These are phyloP conservation scores for Verticillium longisporum DNA, from an alignment of 2,329 filamentous ascomycete species.

Conservation along the genomic window DNA sequence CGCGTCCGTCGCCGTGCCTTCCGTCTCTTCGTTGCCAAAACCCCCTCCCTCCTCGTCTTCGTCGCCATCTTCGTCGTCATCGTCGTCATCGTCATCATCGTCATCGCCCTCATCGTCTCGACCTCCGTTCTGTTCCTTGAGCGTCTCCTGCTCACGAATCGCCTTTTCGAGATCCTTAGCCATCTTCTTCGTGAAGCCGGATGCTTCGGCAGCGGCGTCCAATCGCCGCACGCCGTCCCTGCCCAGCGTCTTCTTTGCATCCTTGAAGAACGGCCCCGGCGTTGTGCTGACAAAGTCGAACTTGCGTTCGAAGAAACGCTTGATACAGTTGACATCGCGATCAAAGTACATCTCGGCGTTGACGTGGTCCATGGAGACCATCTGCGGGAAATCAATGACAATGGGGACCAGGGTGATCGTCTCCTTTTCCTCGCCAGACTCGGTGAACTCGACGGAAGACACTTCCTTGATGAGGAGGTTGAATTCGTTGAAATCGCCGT, in stretches of 20 bases:
- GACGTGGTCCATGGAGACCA: constrained; percentile 88
- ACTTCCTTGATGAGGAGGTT: constrained; percentile 91
- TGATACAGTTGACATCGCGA: constrained; percentile 90
- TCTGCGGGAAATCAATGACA: constrained; percentile 96
- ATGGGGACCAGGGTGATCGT: constrained; percentile 62
- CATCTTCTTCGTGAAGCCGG: constrained; percentile 96
- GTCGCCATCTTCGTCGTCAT: too few species aligned
- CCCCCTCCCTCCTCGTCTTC: constrained; percentile 16
- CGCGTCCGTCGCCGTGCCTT: background rate
- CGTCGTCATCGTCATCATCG: constrained; percentile 18
- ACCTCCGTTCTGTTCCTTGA: constrained; percentile 27
- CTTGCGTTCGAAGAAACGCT: constrained; percentile 82
- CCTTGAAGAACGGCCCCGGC: constrained; percentile 77
- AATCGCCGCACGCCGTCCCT: constrained; percentile 61
- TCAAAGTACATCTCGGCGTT: constrained; percentile 98
- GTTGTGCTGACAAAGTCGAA: constrained; percentile 82
- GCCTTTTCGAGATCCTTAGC: constrained; percentile 87
- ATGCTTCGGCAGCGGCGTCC: constrained; percentile 85
- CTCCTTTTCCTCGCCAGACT: constrained; percentile 33
- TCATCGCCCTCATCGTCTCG: constrained; percentile 24
- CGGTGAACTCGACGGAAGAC: constrained; percentile 22
- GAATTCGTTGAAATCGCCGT: constrained; percentile 99
- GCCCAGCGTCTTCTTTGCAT: constrained; percentile 69
- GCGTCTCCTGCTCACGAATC: constrained; percentile 68
- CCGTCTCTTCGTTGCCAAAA: constrained; percentile 13